Percentiles rank a stretch among this genome's conserved stretches.
phyloP scores from a whole-genome alignment of 2,329 filamentous ascomycete genomes.

The Cladorrhinum sp. region DNA sequence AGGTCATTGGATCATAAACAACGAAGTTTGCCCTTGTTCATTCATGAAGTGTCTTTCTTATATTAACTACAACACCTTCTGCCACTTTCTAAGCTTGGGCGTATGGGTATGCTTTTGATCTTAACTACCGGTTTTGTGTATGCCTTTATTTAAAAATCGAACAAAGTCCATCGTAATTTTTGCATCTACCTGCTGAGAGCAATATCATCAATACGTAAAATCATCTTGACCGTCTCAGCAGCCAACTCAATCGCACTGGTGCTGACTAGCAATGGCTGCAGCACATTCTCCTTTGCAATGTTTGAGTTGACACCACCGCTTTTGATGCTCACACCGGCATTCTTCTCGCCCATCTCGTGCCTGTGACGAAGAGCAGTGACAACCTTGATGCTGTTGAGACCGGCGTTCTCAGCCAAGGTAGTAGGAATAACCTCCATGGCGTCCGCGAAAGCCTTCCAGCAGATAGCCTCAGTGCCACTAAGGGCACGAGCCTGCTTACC shows the following conservation, averaged over 20 bases:
- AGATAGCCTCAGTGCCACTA: constrained; percentile 91
- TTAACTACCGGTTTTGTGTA: not conserved
- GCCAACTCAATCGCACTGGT: constrained; percentile 97
- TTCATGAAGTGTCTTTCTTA: constrained; percentile 6
- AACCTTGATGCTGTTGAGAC: constrained; percentile 97
- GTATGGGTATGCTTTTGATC: not conserved
- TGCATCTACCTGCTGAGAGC: constrained; percentile 54
- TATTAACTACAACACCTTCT: not conserved
- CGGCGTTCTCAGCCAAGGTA: constrained; percentile 94
- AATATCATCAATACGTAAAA: constrained; percentile 66
- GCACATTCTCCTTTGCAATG: constrained; percentile 93
- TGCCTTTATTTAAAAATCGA: not conserved
- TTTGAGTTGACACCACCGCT: constrained; percentile 95
- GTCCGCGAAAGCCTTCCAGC: constrained; percentile 98
- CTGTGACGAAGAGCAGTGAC: constrained; percentile 93
- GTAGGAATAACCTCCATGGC: constrained; percentile 97
- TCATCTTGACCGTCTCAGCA: constrained; percentile 98
- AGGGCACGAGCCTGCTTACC: constrained; percentile 78
- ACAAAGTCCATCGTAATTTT: constrained; percentile 14
- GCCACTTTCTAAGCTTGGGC: not conserved
- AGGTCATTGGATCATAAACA: no score
- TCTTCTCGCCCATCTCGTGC: constrained; percentile 92
- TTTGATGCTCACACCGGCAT: constrained; percentile 97
- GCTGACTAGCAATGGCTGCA: constrained; percentile 93
- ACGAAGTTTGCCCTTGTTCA: not conserved